phyloP scores from a whole-genome alignment of 192 early-diverging fungal species.

The Podila horticola region DNA sequence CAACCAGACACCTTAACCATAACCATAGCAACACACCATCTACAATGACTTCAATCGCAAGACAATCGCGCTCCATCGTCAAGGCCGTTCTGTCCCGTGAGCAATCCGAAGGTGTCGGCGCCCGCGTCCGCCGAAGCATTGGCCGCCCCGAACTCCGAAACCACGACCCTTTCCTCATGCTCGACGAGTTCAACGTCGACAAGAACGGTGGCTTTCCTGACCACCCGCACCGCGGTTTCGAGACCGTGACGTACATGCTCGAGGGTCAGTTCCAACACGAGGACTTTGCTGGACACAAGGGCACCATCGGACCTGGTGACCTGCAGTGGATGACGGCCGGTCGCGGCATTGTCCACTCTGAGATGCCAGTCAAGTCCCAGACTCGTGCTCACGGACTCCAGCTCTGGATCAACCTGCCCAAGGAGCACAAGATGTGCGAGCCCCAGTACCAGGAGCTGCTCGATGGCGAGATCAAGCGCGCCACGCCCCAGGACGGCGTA shows the following conservation, averaged over 20 bases:
- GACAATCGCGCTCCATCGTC: constrained; percentile 2
- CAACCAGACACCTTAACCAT: not conserved
- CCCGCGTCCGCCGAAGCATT: constrained; percentile 83
- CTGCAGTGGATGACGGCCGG: constrained; percentile 77
- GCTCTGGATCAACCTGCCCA: constrained; percentile 77
- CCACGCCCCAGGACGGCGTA: constrained; percentile 12
- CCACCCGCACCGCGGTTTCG: too few species aligned
- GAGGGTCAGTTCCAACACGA: constrained; percentile 63
- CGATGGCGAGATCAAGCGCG: constrained; percentile 42
- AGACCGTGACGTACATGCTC: too few species aligned
- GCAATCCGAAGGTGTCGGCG: constrained; percentile 86
- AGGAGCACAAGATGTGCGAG: constrained; percentile 63
- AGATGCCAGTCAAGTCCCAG: constrained; percentile 49
- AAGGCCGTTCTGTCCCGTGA: constrained; percentile 12
- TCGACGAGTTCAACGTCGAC: constrained; percentile 24
- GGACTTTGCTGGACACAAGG: constrained; percentile 64
- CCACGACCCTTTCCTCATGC: constrained; percentile 42
- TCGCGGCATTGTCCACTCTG: constrained; percentile 69
- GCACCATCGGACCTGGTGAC: constrained; percentile 56
- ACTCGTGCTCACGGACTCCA: constrained; percentile 62
- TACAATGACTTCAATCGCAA: not conserved
- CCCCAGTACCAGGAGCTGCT: constrained; percentile 58
- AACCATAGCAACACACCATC: not conserved
- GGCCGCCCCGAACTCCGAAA: constrained; percentile 57
- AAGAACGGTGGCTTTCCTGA: constrained; percentile 45